A percentile compares a stretch with the other conserved stretches of the same genome.
These are phyloP conservation scores for Annulohypoxylon moriforme DNA, from an alignment of 495 filamentous ascomycete genomes.

Conservation along the genomic window DNA sequence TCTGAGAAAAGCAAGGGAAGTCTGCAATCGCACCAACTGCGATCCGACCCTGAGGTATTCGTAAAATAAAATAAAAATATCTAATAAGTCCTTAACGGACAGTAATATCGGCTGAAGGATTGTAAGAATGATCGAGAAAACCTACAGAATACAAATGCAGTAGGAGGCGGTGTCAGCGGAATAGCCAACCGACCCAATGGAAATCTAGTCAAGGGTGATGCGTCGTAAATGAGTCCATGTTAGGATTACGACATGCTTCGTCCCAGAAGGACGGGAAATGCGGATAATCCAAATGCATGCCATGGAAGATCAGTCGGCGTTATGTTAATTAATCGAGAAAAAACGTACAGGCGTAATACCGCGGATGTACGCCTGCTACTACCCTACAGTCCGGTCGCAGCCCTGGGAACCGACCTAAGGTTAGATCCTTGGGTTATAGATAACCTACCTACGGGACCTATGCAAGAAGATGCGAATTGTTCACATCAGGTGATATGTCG, in stretches of 20 bases:
- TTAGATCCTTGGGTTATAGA: conserved; percentile 44
- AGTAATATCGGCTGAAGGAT: not conserved
- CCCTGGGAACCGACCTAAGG: conserved; percentile 27
- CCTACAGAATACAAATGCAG: conserved; percentile 11
- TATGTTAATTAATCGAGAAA: conserved; percentile 32
- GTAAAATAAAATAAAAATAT: too few species aligned
- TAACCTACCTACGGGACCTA: conserved; percentile 16
- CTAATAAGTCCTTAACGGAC: conserved; percentile 10
- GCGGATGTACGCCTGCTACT: conserved; percentile 39
- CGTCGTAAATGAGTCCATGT: conserved; percentile 24
- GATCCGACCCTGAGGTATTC: conserved; percentile 11
- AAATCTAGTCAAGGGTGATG: conserved; percentile 28
- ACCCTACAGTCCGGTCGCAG: conserved; percentile 35
- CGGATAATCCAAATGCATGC: conserved; percentile 45
- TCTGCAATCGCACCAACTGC: conserved; percentile 7
- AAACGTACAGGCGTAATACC: conserved; percentile 36
- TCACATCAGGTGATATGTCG: conserved; percentile 47
- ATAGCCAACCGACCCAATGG: conserved; percentile 41
- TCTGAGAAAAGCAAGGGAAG: conserved; percentile 6
- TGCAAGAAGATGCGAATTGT: conserved; percentile 41
- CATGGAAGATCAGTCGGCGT: conserved; percentile 39
- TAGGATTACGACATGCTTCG: conserved; percentile 39
- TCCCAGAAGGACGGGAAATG: conserved; percentile 44
- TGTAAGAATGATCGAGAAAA: conserved; percentile 26
- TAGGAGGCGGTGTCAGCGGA: conserved; percentile 49